Percentiles rank a stretch among this genome's conserved stretches.
phyloP scores from a whole-genome alignment of 805 yeast genomes.

The Alloascoidea africana region DNA sequence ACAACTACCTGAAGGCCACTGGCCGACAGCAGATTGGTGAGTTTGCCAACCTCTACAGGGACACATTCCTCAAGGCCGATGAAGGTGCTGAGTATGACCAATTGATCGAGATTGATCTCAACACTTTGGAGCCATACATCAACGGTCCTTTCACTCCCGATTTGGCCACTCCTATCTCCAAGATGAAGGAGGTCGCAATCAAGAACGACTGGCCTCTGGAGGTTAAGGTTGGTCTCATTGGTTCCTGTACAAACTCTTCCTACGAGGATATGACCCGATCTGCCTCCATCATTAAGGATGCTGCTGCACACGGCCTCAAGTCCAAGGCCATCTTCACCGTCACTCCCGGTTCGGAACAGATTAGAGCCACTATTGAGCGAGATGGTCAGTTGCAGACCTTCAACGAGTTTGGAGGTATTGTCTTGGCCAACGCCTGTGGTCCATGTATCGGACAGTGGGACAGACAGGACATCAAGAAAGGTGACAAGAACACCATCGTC shows the following conservation, averaged over 20 bases:
- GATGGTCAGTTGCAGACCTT: slow-evolving; percentile 87
- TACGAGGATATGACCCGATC: slow-evolving; percentile 98
- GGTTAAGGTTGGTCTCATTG: slow-evolving; percentile 89
- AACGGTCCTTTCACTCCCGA: slow-evolving; percentile 99
- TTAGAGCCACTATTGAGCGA: slow-evolving; percentile 94
- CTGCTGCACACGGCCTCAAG: slow-evolving; percentile 80
- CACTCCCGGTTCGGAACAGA: slow-evolving; percentile 97
- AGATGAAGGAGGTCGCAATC: slow-evolving; percentile 70
- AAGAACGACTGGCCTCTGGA: slow-evolving; percentile 86
- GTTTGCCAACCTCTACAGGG: slow-evolving; percentile 52
- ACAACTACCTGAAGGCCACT: slow-evolving; percentile 74
- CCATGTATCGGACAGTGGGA: slow-evolving; percentile 99
- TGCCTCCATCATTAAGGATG: slow-evolving; percentile 83
- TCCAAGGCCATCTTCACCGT: slow-evolving; percentile 87
- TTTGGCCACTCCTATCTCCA: slow-evolving; percentile 87
- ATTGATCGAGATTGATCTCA: slow-evolving; percentile 78
- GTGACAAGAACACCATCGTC: slow-evolving; percentile 91
- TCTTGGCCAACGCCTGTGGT: slow-evolving; percentile 96
- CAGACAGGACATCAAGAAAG: slow-evolving; percentile 82
- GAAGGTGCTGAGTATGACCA: slow-evolving; percentile 90
- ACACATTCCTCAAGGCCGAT: slow-evolving; percentile 68
- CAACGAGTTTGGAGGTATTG: slow-evolving; percentile 85
- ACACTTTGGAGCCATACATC: slow-evolving; percentile 84
- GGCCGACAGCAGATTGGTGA: slow-evolving; percentile 76
- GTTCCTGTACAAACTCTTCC: slow-evolving; percentile 97